phyloP scores from a whole-genome alignment of 345 rosid species.

The Sisymbrium irio region DNA sequence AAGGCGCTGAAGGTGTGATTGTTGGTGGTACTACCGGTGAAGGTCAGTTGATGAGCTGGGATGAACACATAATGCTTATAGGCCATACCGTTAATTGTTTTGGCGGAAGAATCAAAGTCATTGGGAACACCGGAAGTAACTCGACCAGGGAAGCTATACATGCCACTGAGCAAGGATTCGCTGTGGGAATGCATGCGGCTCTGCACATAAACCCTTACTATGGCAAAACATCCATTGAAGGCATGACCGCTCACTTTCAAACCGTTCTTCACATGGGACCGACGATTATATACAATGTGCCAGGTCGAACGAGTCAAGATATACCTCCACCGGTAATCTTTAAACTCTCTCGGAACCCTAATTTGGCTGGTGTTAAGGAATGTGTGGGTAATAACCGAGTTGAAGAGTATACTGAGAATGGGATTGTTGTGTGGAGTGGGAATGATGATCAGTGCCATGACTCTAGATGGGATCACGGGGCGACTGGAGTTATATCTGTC shows the following conservation, averaged over 20 bases:
- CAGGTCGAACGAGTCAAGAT: conserved; percentile 78
- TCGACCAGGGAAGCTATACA: conserved; percentile 89
- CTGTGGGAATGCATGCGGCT: conserved; percentile 94
- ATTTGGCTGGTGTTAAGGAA: conserved; percentile 78
- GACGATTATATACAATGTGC: conserved; percentile 80
- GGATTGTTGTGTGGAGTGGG: conserved; percentile 82
- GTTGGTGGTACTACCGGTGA: conserved; percentile 96
- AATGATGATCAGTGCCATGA: conserved; percentile 89
- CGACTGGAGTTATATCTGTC: conserved; percentile 75
- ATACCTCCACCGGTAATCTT: conserved; percentile 63
- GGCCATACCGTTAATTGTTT: conserved; percentile 83
- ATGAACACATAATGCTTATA: conserved; percentile 90
- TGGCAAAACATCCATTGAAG: conserved; percentile 82
- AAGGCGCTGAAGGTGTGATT: conserved; percentile 75
- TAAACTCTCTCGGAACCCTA: conserved; percentile 51
- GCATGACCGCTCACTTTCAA: conserved; percentile 66
- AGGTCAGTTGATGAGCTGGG: conserved; percentile 97
- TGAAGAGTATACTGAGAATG: conserved; percentile 54
- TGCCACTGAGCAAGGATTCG: conserved; percentile 90
- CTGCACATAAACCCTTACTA: conserved; percentile 92
- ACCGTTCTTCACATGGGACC: conserved; percentile 85
- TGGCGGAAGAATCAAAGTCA: conserved; percentile 69
- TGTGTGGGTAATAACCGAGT: conserved; percentile 71
- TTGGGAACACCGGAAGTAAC: conserved; percentile 89
- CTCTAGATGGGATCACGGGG: conserved; percentile 73